Evolutionary conservation across 148 eudicot species (phyloP).

Genomic region (Bassia scoparia): DNA sequence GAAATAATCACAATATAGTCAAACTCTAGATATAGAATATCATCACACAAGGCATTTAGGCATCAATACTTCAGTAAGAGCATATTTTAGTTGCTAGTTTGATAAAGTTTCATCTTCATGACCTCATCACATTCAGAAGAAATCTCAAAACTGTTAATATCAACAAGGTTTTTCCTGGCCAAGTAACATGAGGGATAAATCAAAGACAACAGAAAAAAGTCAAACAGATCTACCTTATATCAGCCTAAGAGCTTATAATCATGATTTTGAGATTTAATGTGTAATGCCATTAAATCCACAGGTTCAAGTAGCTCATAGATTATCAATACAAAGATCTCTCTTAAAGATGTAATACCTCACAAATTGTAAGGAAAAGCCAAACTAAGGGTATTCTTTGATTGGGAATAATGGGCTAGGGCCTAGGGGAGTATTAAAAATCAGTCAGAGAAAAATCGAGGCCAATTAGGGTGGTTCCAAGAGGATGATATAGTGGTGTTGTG

Average conservation of each 20-base stretch:
- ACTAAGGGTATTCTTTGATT: too few relatives aligned
- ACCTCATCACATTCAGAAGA: background rate
- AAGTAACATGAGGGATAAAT: too few relatives aligned
- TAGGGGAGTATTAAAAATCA: background rate
- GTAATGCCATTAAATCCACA: background rate
- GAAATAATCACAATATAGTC: conserved; percentile 9
- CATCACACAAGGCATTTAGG: background rate
- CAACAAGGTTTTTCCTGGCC: background rate
- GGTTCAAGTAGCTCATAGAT: background rate
- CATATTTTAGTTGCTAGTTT: background rate
- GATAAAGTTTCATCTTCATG: background rate
- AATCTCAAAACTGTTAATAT: background rate
- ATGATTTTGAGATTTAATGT: background rate
- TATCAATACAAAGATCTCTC: too few relatives aligned
- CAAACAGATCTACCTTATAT: background rate
- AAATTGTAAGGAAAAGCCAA: too few relatives aligned
- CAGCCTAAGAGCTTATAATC: too few relatives aligned
- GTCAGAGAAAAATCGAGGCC: too few relatives aligned
- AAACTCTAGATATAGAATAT: background rate
- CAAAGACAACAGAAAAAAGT: background rate
- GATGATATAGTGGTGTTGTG: too few relatives aligned
- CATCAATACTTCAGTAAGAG: background rate
- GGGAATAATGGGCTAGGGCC: too few relatives aligned
- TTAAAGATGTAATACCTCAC: too few relatives aligned
- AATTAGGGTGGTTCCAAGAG: too few relatives aligned